Evolutionary conservation across 2,329 filamentous ascomycete species (phyloP).

Genomic region (Mycosphaerella arachidis): DNA sequence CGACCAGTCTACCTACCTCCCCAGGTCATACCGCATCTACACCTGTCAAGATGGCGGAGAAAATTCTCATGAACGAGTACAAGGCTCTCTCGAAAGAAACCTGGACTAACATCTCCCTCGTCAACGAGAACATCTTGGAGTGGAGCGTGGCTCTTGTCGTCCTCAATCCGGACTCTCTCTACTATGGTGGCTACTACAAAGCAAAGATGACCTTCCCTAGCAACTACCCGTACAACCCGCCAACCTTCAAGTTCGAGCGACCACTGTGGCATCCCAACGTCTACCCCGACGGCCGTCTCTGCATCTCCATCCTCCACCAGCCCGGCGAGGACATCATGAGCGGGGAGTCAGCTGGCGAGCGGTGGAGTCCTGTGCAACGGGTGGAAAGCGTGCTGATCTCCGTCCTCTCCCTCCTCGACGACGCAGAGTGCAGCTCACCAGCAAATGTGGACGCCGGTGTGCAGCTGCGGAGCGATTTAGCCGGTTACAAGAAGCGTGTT

Average conservation of each 20-base stretch:
- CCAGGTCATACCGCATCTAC: not conserved
- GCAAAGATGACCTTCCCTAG: constrained; percentile 80
- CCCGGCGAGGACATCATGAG: constrained; percentile 91
- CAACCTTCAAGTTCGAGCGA: constrained; percentile 78
- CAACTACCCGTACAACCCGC: constrained; percentile 87
- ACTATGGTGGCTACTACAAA: constrained; percentile 91
- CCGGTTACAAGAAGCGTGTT: constrained; percentile 66
- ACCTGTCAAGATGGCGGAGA: constrained; percentile 53
- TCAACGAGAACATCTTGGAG: constrained; percentile 76
- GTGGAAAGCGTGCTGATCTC: constrained; percentile 93
- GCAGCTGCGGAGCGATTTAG: constrained; percentile 69
- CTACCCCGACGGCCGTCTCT: constrained; percentile 83
- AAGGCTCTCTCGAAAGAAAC: constrained; percentile 78
- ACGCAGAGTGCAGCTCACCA: constrained; percentile 87
- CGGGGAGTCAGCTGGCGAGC: constrained; percentile 81
- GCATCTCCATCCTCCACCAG: constrained; percentile 92
- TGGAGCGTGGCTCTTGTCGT: constrained; percentile 90
- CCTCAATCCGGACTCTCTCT: constrained; percentile 84
- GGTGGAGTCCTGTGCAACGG: constrained; percentile 90
- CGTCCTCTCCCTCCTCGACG: constrained; percentile 84
- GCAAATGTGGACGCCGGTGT: constrained; percentile 93
- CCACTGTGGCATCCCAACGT: constrained; percentile 91
- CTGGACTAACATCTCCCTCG: constrained; percentile 86
- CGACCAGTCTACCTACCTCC: not conserved
- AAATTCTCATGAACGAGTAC: constrained; percentile 85